Conservation (phyloP, 1,284 basidiomycete species). For the Heimioporus punctisporus region DNA sequence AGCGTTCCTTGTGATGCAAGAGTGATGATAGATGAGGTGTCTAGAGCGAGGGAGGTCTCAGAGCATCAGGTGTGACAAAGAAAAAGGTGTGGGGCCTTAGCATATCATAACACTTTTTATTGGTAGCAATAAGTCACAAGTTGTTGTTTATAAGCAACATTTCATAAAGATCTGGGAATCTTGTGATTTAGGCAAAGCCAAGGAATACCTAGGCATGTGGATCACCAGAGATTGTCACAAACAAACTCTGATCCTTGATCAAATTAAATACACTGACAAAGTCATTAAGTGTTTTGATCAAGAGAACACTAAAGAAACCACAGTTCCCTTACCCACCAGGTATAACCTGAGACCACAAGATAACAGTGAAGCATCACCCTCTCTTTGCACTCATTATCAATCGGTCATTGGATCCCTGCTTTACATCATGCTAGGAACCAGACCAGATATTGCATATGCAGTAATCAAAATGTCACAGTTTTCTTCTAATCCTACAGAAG, state of each 20-base stretch:
- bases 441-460: not conserved
- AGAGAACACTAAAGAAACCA: not conserved
- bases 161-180: too few relatives aligned
- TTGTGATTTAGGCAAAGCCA: not conserved
- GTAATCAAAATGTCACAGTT: slow-evolving; percentile 1
- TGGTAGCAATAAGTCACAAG: too few relatives aligned
- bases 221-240: not conserved
- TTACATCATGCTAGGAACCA: not conserved
- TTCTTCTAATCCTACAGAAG: not conserved
- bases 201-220: not conserved
- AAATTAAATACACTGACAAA: not conserved
- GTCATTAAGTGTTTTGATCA: not conserved
- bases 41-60: too few relatives aligned
- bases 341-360: not conserved
- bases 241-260: not conserved
- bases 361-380: not conserved
- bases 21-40: too few relatives aligned
- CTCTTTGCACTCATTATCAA: not conserved
- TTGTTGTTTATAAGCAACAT: too few relatives aligned
- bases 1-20: too few relatives aligned
- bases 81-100: too few relatives aligned
- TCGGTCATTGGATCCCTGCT: not conserved
- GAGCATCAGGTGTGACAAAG: too few relatives aligned
- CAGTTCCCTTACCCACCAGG: not conserved
- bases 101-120: too few relatives aligned